Conservation (phyloP, 1,139 yeast species). For the Candida tunisiensis region DNA sequence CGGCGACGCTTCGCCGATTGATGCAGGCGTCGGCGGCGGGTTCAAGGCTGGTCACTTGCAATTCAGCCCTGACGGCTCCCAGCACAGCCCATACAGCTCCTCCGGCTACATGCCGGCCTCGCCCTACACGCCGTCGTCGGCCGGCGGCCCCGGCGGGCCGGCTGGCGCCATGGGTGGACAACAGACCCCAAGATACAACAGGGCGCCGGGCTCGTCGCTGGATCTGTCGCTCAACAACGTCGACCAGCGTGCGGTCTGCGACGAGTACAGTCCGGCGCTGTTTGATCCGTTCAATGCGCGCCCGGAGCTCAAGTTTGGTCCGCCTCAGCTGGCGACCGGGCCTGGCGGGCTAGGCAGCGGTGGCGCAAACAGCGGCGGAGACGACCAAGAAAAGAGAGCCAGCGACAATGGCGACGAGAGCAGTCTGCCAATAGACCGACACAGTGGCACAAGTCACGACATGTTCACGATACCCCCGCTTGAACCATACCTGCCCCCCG, state of each 20-base stretch:
- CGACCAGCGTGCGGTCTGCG: too few species aligned
- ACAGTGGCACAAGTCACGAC: conserved; percentile 4
- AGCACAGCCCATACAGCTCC: conserved; percentile 1
- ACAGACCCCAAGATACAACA: neutral
- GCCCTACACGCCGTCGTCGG: neutral
- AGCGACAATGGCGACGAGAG: conserved; percentile 8
- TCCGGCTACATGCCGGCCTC: neutral
- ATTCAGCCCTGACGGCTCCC: neutral
- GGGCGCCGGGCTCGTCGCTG: neutral
- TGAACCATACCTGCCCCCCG: conserved; percentile 26
- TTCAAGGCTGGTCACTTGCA: neutral
- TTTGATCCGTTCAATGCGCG: too few species aligned
- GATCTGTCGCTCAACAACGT: neutral
- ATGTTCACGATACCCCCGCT: conserved; percentile 33
- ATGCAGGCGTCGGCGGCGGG: neutral
- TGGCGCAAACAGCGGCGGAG: conserved; percentile 2
- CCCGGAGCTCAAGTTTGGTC: too few species aligned
- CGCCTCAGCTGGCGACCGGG: too few species aligned
- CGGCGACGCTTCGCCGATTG: conserved; percentile 3
- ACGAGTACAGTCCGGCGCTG: too few species aligned
- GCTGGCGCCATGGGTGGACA: too few species aligned
- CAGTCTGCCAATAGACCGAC: conserved; percentile 6
- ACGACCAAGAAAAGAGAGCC: conserved; percentile 5
- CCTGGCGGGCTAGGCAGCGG: conserved; percentile 1
- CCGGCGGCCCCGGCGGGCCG: neutral